A percentile compares a stretch with the other conserved stretches of the same genome.
These are phyloP conservation scores for Orychophragmus violaceus DNA, from an alignment of 345 rosid species.

Conservation along the genomic window DNA sequence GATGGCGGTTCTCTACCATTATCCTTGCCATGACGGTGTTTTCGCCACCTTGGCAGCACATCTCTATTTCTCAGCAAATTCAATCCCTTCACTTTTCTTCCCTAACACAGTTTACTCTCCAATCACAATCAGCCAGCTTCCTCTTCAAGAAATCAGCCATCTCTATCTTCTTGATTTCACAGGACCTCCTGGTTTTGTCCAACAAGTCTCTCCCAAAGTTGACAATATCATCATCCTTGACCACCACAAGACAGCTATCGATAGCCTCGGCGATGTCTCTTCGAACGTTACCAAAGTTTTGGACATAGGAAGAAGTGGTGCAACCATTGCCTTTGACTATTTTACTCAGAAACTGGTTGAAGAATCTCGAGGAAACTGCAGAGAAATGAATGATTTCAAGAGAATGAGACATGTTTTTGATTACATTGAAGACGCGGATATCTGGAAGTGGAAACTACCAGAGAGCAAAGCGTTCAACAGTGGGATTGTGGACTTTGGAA, in stretches of 20 bases:
- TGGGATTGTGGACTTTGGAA: constrained; percentile 52
- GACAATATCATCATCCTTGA: constrained; percentile 51
- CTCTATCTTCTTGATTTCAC: constrained; percentile 72
- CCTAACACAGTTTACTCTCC: constrained; percentile 71
- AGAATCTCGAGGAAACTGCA: not conserved
- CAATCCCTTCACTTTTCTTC: constrained; percentile 46
- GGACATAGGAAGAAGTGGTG: constrained; percentile 70
- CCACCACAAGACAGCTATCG: constrained; percentile 68
- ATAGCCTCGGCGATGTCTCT: constrained; percentile 31
- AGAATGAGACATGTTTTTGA: constrained; percentile 49
- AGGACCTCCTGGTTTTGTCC: constrained; percentile 59
- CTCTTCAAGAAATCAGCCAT: constrained; percentile 46
- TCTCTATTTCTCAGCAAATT: constrained; percentile 54
- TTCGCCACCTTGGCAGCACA: constrained; percentile 74
- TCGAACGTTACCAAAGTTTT: constrained; percentile 46
- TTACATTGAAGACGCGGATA: constrained; percentile 66
- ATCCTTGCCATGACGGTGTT: constrained; percentile 78
- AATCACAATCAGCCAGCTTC: constrained; percentile 45
- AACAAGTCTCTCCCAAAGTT: constrained; percentile 44
- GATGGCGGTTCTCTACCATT: constrained; percentile 62
- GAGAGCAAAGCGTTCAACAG: constrained; percentile 69
- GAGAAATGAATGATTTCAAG: constrained; percentile 31
- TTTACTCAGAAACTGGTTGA: constrained; percentile 44
- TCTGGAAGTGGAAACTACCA: constrained; percentile 67
- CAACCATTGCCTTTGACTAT: constrained; percentile 69